Conservation (phyloP, 2,329 filamentous ascomycete genomes). For the Cordyceps cateniannulata region DNA sequence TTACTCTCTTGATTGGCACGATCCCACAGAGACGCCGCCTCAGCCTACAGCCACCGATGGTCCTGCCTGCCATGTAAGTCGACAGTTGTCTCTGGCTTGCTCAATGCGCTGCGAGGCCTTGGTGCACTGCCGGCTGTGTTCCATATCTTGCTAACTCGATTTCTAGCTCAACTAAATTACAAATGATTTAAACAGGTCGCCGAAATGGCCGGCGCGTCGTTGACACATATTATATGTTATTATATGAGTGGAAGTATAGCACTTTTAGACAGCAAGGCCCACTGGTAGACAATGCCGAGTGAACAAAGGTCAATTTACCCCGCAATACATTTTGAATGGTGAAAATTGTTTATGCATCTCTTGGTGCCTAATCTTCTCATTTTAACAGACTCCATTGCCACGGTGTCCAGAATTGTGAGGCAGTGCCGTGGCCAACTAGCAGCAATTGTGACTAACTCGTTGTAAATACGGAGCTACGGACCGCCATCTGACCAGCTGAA, state of each 20-base stretch:
- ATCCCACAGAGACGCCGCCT: not conserved
- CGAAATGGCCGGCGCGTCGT: too few relatives aligned
- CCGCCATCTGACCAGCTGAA: not conserved
- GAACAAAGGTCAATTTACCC: not conserved
- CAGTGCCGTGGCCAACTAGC: not conserved
- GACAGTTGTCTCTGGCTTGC: not conserved
- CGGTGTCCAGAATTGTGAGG: not conserved
- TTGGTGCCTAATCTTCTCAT: not conserved
- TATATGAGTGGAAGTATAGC: too few relatives aligned
- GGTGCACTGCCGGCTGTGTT: too few relatives aligned
- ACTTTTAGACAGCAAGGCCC: too few relatives aligned
- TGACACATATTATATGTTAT: too few relatives aligned
- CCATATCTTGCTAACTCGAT: too few relatives aligned
- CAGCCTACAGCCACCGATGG: constrained; percentile 8
- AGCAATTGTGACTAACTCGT: not conserved
- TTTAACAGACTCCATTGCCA: not conserved
- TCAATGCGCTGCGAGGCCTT: too few relatives aligned
- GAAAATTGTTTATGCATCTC: too few relatives aligned
- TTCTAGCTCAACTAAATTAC: too few relatives aligned
- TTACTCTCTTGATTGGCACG: constrained; percentile 10
- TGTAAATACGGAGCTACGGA: not conserved
- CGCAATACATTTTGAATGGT: not conserved
- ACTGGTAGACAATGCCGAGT: not conserved
- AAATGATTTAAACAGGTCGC: too few relatives aligned
- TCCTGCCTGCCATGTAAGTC: constrained; percentile 3